Percentiles rank a stretch among this genome's conserved stretches.
phyloP scores from a whole-genome alignment of 768 basidiomycete genomes.

The Agaricus sinodeliciosus region DNA sequence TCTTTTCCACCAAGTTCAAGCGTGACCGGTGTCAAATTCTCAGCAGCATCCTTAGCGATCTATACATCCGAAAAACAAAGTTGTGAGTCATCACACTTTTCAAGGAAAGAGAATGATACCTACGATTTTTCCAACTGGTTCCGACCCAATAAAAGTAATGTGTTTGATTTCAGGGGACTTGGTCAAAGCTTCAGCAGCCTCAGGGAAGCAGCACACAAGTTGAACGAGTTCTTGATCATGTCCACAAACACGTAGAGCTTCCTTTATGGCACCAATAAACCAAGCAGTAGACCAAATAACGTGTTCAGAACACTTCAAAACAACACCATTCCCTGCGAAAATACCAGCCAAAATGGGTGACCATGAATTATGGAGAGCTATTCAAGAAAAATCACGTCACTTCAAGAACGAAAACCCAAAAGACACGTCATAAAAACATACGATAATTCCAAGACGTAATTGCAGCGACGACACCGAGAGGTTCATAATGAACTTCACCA shows the following conservation, averaged over 20 bases:
- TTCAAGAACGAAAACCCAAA: not conserved
- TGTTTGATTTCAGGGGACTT: slow-evolving; percentile 78
- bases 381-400: not conserved
- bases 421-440: slow-evolving; percentile 22
- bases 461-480: slow-evolving; percentile 86
- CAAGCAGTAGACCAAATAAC: slow-evolving; percentile 87
- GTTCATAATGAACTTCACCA: slow-evolving; percentile 79
- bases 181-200: slow-evolving; percentile 79
- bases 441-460: slow-evolving; percentile 97
- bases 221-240: slow-evolving; percentile 86
- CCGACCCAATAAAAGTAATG: slow-evolving; percentile 91
- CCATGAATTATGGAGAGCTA: slow-evolving; percentile 90
- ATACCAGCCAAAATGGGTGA: slow-evolving; percentile 89
- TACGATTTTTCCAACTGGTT: slow-evolving; percentile 69
- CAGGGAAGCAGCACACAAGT: slow-evolving; percentile 84
- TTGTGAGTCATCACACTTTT: not conserved
- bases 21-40: slow-evolving; percentile 84
- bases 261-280: slow-evolving; percentile 75
- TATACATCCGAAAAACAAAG: slow-evolving; percentile 19
- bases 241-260: slow-evolving; percentile 75
- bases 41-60: slow-evolving; percentile 80
- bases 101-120: slow-evolving; percentile 2
- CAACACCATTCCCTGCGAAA: slow-evolving; percentile 85
- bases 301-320: slow-evolving; percentile 89
- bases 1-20: slow-evolving; percentile 96